Percentiles rank a stretch among this genome's conserved stretches.
These are phyloP conservation scores for Alternaria sp. DNA, from an alignment of 2,329 filamentous ascomycete genomes.

Conservation along the genomic window DNA sequence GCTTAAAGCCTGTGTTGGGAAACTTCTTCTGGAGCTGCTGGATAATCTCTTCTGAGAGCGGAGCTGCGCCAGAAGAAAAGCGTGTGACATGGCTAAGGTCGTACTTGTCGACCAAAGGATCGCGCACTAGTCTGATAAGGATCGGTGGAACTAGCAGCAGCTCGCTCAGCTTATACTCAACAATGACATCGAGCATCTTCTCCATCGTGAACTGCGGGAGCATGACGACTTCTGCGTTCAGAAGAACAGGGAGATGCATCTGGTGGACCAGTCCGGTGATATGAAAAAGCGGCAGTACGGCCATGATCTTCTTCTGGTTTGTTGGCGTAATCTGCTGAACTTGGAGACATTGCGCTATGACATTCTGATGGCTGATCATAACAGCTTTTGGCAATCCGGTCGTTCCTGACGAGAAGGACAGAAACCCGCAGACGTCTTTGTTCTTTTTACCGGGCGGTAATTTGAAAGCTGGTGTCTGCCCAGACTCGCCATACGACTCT, in stretches of 20 bases:
- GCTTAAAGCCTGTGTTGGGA: constrained; percentile 68
- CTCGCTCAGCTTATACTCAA: constrained; percentile 61
- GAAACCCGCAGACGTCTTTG: constrained; percentile 63
- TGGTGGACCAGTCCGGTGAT: constrained; percentile 52
- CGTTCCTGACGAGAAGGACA: constrained; percentile 49
- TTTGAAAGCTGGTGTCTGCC: constrained; percentile 59
- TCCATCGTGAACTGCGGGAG: constrained; percentile 69
- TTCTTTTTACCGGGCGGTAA: constrained; percentile 64
- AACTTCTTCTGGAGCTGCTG: constrained; percentile 64
- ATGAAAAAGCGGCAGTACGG: constrained; percentile 46
- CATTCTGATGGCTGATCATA: constrained; percentile 49
- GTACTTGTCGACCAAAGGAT: constrained; percentile 63
- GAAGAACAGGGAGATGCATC: constrained; percentile 68
- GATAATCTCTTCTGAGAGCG: constrained; percentile 65
- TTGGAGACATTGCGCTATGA: constrained; percentile 66
- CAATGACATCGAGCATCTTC: constrained; percentile 56
- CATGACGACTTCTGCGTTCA: constrained; percentile 73
- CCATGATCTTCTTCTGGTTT: constrained; percentile 52
- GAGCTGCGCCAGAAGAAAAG: constrained; percentile 69
- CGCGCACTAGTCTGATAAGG: constrained; percentile 67
- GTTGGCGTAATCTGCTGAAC: constrained; percentile 54
- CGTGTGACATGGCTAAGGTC: constrained; percentile 64
- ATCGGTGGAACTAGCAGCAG: constrained; percentile 64
- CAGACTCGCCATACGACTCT: constrained; percentile 51
- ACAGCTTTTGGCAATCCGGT: constrained; percentile 51